phyloP scores from a whole-genome alignment of 805 yeast genomes.

The Cyberlindnera subsufficiens region DNA sequence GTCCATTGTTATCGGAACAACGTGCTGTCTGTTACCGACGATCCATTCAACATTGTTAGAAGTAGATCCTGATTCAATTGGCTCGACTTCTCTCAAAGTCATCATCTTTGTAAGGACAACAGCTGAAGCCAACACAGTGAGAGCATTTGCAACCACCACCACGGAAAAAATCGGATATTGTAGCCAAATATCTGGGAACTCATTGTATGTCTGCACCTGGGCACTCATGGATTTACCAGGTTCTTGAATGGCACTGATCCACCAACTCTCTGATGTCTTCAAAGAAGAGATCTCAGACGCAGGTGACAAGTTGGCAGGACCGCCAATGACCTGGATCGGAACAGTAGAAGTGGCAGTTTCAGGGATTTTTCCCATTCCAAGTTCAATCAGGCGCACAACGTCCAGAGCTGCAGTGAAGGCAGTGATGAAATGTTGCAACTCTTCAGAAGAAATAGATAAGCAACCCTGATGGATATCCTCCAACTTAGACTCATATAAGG shows the following conservation, averaged over 20 bases:
- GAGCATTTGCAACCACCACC: constrained; percentile 24
- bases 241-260: constrained; percentile 21
- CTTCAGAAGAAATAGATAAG: constrained; percentile 12
- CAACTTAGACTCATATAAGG: constrained; percentile 19
- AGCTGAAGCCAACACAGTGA: constrained; percentile 28
- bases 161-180: constrained; percentile 32
- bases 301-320: constrained; percentile 25
- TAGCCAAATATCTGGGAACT: constrained; percentile 34
- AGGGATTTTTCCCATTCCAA: constrained; percentile 34
- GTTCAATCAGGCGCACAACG: constrained; percentile 29
- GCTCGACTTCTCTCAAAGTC: constrained; percentile 9
- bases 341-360: constrained; percentile 14
- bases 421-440: constrained; percentile 28
- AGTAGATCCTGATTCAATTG: constrained; percentile 3
- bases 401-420: constrained; percentile 27
- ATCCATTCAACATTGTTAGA: constrained; percentile 6
- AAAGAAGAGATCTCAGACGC: constrained; percentile 19
- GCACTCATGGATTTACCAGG: constrained; percentile 18
- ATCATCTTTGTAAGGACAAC: constrained; percentile 20
- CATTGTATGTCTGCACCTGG: constrained; percentile 13
- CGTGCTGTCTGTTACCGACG: constrained; percentile 6
- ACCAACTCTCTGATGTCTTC: constrained; percentile 20
- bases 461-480: constrained; percentile 15
- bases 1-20: constrained; percentile 10
- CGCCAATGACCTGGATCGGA: constrained; percentile 24